Percentiles rank a stretch among this genome's conserved stretches.
Evolutionary conservation across 345 rosid species (phyloP).

Genomic region (Pelargonium nanum): DNA sequence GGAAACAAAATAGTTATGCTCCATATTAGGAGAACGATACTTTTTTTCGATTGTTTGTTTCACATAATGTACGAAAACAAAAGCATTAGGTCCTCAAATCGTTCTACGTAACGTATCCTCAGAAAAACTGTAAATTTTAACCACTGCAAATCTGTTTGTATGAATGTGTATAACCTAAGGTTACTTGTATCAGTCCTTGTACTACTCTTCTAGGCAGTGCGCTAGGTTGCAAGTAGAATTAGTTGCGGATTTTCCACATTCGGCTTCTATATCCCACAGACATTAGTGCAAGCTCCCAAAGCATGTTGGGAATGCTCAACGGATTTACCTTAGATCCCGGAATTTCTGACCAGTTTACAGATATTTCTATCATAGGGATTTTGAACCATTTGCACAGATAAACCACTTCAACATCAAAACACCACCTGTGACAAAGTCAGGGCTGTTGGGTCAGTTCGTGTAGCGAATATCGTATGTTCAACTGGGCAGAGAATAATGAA

Average conservation of each 20-base stretch:
- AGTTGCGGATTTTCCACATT: slow-evolving; percentile 49
- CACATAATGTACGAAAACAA: no score
- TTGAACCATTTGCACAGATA: slow-evolving; percentile 72
- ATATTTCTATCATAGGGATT: slow-evolving; percentile 69
- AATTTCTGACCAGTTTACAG: slow-evolving; percentile 90
- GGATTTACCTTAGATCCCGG: slow-evolving; percentile 93
- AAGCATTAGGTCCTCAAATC: neutral
- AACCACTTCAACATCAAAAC: slow-evolving; percentile 93
- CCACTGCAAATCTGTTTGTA: neutral
- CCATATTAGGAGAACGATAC: no score
- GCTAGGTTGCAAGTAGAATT: neutral
- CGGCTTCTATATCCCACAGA: slow-evolving; percentile 77
- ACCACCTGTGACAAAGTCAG: slow-evolving; percentile 60
- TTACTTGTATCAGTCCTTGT: no score
- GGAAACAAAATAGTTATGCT: no score
- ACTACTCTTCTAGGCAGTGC: no score
- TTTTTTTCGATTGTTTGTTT: no score
- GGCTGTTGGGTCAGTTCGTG: neutral
- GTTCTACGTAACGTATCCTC: neutral
- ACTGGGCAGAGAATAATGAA: no score
- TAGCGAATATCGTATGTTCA: no score
- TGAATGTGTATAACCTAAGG: neutral
- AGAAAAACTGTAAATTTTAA: neutral
- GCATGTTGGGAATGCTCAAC: slow-evolving; percentile 90
- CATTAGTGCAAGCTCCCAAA: slow-evolving; percentile 93